Conservation (phyloP, 768 basidiomycete species). For the Lactifluus piperatus region DNA sequence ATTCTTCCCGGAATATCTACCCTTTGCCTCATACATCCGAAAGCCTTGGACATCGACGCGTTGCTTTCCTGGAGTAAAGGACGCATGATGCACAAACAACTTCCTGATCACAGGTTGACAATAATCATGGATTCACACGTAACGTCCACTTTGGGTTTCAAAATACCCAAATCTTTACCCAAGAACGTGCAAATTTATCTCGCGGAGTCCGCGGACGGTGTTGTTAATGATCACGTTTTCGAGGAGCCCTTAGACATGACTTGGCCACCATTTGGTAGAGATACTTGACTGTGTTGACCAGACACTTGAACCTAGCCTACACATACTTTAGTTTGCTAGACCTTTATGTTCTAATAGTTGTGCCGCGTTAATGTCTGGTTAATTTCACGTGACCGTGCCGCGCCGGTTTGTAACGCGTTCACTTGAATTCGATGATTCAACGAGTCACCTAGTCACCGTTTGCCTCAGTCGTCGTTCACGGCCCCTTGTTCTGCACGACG, state of each 20-base stretch:
- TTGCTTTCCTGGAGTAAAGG: conserved; percentile 5
- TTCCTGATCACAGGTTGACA: neutral
- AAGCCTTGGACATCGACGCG: conserved; percentile 7
- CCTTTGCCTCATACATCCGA: conserved; percentile 11
- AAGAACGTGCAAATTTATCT: conserved; percentile 7
- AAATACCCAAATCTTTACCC: neutral
- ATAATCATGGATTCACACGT: conserved; percentile 5
- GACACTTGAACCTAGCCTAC: neutral
- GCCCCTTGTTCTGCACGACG: neutral
- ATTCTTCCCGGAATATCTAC: neutral
- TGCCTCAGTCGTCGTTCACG: neutral
- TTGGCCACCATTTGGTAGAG: conserved; percentile 18
- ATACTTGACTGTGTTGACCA: neutral
- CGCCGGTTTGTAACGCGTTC: conserved; percentile 3
- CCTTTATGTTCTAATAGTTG: neutral
- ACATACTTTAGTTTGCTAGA: conserved; percentile 4
- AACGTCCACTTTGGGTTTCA: neutral
- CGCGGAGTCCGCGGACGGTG: neutral
- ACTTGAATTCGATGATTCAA: too few species aligned
- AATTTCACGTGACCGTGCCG: conserved; percentile 3
- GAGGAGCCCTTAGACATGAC: conserved; percentile 19
- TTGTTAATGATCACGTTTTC: neutral
- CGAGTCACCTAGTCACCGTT: too few species aligned
- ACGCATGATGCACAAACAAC: neutral
- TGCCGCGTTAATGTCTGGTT: neutral